Evolutionary conservation across 306 rosid genomes (phyloP), one percentile per base, ranked within the genome.

Genomic region (Carpinus viminea): DNA sequence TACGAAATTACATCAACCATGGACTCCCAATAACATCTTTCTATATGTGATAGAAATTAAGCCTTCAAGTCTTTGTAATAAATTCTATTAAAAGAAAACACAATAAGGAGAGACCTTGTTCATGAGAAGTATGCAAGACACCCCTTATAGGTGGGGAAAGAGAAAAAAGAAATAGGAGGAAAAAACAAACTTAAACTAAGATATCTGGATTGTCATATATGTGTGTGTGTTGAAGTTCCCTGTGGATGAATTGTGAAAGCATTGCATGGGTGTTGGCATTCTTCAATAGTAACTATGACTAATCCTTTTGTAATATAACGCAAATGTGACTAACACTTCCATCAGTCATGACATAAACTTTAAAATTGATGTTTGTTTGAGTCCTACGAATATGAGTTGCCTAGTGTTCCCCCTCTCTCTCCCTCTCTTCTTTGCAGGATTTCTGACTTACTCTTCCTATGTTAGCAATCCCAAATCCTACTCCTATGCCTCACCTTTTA

Each of bases 1-100:
- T 20, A 70, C 52, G 62, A 78, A 62, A 84, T 68, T 28, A 68
- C 62, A 34, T 51, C 62, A 50, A 78, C 64, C n/a, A 69, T 34
- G 56, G 53, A 68, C 51, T 26, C 57, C 48, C 52, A 59, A 24
- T 15, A 41, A 53, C 12, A 68, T 45, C 73, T 62, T 66, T 50
- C 43, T 45, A 52, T 77, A 54, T 16, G 45, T 41, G 2, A 57
- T 52, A 55, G 61, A 64, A 34, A 64, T 8, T 64, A 34, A 64
- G 9, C 17, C 11, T 31, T 31, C 4, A n/a, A 21, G 18, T 8
- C 0, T 64, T 64, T 28, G 7, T 31, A 64, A 20, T 56, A 8
- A 57, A 57, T 57, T 21, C 34, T 57, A 57, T 24, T 20, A 61
- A 12, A 61, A 20, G 41, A 28, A 61, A 61, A 13, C 8, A 16